These are phyloP conservation scores for Naegleria gruberi DNA, from an alignment of 208 protist species.

Conservation along the genomic window DNA sequence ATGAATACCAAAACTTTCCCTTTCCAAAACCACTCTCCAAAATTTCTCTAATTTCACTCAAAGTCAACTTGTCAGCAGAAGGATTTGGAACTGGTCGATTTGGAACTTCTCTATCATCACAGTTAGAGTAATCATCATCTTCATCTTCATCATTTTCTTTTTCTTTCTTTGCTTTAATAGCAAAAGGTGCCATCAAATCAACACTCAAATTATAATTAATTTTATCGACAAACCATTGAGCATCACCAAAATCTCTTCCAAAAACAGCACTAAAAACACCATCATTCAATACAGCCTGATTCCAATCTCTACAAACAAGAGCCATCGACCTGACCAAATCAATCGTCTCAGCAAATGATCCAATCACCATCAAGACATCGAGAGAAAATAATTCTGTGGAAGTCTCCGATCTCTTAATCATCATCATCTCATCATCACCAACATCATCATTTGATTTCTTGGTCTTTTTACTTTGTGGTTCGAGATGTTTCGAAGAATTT, in stretches of 20 bases:
- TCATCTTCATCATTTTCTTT: neutral
- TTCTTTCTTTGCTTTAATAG: neutral
- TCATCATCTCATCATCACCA: too few relatives aligned
- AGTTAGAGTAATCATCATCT: neutral
- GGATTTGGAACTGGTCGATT: too few relatives aligned
- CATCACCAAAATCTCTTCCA: neutral
- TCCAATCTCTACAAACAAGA: neutral
- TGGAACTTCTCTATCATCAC: too few relatives aligned
- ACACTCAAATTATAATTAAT: neutral
- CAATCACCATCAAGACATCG: neutral
- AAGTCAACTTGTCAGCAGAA: neutral
- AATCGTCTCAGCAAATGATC: neutral
- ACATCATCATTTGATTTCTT: too few relatives aligned
- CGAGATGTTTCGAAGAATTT: too few relatives aligned
- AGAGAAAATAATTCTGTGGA: too few relatives aligned
- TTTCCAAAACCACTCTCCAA: neutral
- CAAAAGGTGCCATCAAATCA: too few relatives aligned
- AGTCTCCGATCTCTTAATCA: too few relatives aligned
- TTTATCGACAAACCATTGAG: neutral
- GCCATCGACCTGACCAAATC: neutral
- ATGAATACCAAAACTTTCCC: neutral
- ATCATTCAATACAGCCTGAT: neutral
- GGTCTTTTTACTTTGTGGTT: too few relatives aligned
- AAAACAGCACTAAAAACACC: neutral
- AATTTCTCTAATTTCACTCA: neutral